Evolutionary conservation across 2,329 filamentous ascomycete genomes (phyloP).

Genomic region (Colletotrichum karsti): DNA sequence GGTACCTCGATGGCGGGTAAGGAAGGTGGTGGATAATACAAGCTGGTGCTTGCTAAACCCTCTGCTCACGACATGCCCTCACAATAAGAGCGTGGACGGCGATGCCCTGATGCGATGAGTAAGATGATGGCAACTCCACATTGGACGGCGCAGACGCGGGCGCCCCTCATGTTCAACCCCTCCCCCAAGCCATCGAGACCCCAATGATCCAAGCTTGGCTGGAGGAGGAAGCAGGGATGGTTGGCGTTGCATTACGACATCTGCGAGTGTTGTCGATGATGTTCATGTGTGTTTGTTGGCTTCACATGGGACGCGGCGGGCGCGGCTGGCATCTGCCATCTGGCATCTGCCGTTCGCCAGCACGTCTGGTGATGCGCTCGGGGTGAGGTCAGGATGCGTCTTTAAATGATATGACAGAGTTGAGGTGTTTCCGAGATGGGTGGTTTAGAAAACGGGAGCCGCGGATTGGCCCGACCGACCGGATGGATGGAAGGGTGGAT

Average conservation of each 20-base stretch:
- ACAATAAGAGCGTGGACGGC: too few relatives aligned
- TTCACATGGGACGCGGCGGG: constrained; percentile 19
- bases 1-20: neutral
- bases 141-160: constrained; percentile 3
- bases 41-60: neutral
- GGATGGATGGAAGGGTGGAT: constrained; percentile 23
- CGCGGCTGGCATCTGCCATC: too few relatives aligned
- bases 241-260: constrained; percentile 19
- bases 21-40: too few relatives aligned
- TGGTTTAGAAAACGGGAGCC: neutral
- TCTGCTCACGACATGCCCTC: neutral
- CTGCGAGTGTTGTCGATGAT: neutral
- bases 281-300: too few relatives aligned
- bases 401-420: constrained; percentile 11
- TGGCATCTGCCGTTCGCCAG: neutral
- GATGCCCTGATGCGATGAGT: neutral
- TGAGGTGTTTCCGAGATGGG: neutral
- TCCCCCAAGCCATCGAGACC: neutral
- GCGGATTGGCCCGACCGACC: constrained; percentile 10
- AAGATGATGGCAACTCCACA: neutral
- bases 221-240: constrained; percentile 4
- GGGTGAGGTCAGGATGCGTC: constrained; percentile 24
- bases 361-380: constrained; percentile 21
- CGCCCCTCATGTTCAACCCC: constrained; percentile 20
- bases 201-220: constrained; percentile 21